Conservation (phyloP, 148 eudicot genomes). For the Vaccinium vitisidaea region DNA sequence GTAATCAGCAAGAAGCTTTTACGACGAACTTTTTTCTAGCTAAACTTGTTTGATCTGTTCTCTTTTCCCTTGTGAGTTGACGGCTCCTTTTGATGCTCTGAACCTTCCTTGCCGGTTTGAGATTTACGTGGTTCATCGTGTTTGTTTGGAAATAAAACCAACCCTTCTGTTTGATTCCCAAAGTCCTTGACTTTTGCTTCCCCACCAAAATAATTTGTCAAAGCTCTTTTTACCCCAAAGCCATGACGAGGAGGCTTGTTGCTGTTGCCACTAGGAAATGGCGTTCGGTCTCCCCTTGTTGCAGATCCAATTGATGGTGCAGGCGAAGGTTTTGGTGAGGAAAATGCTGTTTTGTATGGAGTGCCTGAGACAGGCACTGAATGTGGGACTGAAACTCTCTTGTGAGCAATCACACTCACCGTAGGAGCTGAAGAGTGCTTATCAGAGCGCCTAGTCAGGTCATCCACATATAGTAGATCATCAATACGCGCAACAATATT, state of each 20-base stretch:
- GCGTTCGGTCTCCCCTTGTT: constrained; percentile 59
- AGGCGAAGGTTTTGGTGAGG: constrained; percentile 57
- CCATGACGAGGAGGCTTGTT: constrained; percentile 66
- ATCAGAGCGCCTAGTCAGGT: constrained; percentile 59
- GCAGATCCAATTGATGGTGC: constrained; percentile 44
- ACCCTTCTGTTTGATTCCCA: constrained; percentile 31
- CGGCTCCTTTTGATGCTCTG: constrained; percentile 39
- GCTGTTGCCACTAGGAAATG: constrained; percentile 41
- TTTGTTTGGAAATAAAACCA: constrained; percentile 24
- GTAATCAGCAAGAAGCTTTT: not conserved
- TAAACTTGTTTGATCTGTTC: not conserved
- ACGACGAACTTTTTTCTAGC: not conserved
- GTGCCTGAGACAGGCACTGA: constrained; percentile 61
- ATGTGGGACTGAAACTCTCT: constrained; percentile 43
- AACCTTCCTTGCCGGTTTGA: constrained; percentile 34
- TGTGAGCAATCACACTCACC: constrained; percentile 53
- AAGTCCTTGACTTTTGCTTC: constrained; percentile 47
- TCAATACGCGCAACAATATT: constrained; percentile 83
- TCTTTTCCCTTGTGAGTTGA: not conserved
- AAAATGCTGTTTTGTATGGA: constrained; percentile 46
- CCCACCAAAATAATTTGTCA: constrained; percentile 70
- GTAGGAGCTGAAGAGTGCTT: constrained; percentile 36
- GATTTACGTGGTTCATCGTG: constrained; percentile 34
- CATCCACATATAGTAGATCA: constrained; percentile 86
- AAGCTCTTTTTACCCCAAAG: constrained; percentile 65